These are phyloP conservation scores for Phytophthora idaei DNA, from an alignment of 352 stramenopile species.

Conservation along the genomic window DNA sequence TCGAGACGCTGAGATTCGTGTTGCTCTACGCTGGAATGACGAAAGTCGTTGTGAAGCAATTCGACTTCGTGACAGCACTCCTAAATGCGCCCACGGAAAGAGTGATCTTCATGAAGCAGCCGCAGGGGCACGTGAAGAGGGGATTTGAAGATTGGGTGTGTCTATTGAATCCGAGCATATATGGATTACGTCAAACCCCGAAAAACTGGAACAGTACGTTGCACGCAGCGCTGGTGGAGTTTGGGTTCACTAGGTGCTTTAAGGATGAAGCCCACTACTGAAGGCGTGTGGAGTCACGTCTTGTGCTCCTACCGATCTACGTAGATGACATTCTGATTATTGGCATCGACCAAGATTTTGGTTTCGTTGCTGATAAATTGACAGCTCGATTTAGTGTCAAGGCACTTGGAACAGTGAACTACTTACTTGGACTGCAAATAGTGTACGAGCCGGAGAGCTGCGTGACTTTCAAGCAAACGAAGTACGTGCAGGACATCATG, in stretches of 20 bases:
- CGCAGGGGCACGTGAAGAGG: constrained; percentile 5
- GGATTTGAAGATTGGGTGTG: constrained; percentile 11
- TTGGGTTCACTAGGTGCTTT: neutral
- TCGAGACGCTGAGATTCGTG: constrained; percentile 2
- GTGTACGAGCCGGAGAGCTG: neutral
- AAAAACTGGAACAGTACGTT: constrained; percentile 16
- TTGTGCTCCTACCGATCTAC: constrained; percentile 15
- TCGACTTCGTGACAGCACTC: constrained; percentile 19
- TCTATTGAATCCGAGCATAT: constrained; percentile 6
- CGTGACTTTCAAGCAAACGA: neutral
- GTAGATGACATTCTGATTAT: constrained; percentile 19
- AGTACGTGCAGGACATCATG: constrained; percentile 15
- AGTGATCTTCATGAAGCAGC: constrained; percentile 16
- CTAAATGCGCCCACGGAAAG: constrained; percentile 9
- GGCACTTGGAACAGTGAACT: constrained; percentile 8
- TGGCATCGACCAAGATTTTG: neutral
- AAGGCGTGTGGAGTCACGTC: neutral
- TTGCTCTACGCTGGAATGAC: neutral
- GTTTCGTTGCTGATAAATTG: constrained; percentile 4
- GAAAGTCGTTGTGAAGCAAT: constrained; percentile 1
- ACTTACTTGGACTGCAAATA: neutral
- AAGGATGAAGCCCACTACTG: constrained; percentile 16
- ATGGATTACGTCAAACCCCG: constrained; percentile 3
- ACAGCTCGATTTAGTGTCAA: constrained; percentile 11
- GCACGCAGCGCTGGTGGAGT: constrained; percentile 8